A percentile compares a stretch with the other conserved stretches of the same genome.
These are phyloP conservation scores for Penicillium cinerascens DNA, from an alignment of 495 filamentous ascomycete species.

Conservation along the genomic window DNA sequence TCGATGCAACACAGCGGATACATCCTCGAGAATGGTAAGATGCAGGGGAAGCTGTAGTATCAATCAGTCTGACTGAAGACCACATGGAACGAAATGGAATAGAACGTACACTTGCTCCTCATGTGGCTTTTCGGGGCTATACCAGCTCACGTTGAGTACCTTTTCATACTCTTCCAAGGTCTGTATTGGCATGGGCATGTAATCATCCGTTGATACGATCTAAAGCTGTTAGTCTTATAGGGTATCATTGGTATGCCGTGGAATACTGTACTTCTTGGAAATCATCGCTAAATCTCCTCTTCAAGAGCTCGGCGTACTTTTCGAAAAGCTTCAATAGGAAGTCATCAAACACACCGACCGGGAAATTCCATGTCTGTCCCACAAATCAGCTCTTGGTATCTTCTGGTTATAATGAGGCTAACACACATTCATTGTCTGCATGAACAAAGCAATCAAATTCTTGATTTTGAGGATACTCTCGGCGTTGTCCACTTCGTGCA, in stretches of 20 bases:
- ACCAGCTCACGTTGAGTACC: constrained; percentile 91
- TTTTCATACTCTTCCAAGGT: constrained; percentile 90
- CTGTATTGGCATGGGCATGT: constrained; percentile 97
- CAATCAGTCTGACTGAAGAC: constrained; percentile 7
- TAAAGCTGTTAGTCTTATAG: constrained; percentile 28
- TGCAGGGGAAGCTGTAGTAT: constrained; percentile 70
- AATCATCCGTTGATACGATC: constrained; percentile 96
- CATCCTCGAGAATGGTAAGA: constrained; percentile 97
- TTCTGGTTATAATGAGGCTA: not conserved
- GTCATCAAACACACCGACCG: constrained; percentile 71
- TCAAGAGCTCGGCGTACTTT: constrained; percentile 90
- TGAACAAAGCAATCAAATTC: constrained; percentile 86
- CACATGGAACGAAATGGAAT: not conserved
- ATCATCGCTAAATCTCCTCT: constrained; percentile 83
- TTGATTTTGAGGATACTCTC: constrained; percentile 88
- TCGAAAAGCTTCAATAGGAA: constrained; percentile 84
- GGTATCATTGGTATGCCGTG: not conserved
- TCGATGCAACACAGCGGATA: constrained; percentile 97
- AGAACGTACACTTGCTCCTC: constrained; percentile 69
- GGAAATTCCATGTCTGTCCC: constrained; percentile 80
- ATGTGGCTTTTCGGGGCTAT: constrained; percentile 70
- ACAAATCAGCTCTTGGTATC: constrained; percentile 8
- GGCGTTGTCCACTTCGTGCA: constrained; percentile 74
- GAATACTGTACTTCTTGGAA: constrained; percentile 71
- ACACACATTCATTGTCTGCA: constrained; percentile 89